phyloP scores from a whole-genome alignment of 2,329 filamentous ascomycete species.

The Pyrenochaeta sp. region DNA sequence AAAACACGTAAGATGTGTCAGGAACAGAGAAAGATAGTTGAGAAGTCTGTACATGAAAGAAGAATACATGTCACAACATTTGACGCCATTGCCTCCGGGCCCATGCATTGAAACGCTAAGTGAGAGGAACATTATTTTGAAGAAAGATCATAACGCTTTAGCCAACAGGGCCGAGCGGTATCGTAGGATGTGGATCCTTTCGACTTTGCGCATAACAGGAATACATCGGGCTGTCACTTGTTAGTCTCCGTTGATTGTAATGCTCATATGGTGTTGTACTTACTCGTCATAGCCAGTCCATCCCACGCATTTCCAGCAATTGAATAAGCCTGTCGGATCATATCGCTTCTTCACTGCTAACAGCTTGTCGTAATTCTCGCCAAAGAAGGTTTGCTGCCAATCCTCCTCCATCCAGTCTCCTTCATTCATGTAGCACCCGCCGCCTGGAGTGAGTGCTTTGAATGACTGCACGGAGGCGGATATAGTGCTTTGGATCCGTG shows the following conservation, averaged over 20 bases:
- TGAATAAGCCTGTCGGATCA: constrained; percentile 44
- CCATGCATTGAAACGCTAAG: background rate
- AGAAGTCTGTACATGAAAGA: no score
- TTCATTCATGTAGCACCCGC: constrained; percentile 49
- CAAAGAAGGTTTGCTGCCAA: constrained; percentile 48
- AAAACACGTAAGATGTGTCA: no score
- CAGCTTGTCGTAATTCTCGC: constrained; percentile 39
- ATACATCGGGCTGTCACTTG: constrained; percentile 33
- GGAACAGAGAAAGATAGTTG: no score
- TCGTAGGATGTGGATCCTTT: constrained; percentile 26
- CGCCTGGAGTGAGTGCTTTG: constrained; percentile 44
- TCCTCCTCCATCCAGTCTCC: constrained; percentile 47
- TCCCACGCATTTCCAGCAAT: constrained; percentile 49
- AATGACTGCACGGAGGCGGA: constrained; percentile 40
- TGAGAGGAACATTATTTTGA: background rate
- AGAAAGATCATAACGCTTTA: background rate
- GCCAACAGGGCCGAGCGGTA: constrained; percentile 29
- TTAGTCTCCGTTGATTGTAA: constrained; percentile 10
- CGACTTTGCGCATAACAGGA: constrained; percentile 39
- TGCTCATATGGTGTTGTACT: constrained; percentile 8
- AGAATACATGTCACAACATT: background rate
- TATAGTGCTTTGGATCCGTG: constrained; percentile 40
- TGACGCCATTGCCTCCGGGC: background rate
- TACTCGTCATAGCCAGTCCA: constrained; percentile 47
- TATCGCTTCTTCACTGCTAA: constrained; percentile 40